These are phyloP conservation scores for Aspergillus ibericus DNA, from an alignment of 2,329 filamentous ascomycete species.

Conservation along the genomic window DNA sequence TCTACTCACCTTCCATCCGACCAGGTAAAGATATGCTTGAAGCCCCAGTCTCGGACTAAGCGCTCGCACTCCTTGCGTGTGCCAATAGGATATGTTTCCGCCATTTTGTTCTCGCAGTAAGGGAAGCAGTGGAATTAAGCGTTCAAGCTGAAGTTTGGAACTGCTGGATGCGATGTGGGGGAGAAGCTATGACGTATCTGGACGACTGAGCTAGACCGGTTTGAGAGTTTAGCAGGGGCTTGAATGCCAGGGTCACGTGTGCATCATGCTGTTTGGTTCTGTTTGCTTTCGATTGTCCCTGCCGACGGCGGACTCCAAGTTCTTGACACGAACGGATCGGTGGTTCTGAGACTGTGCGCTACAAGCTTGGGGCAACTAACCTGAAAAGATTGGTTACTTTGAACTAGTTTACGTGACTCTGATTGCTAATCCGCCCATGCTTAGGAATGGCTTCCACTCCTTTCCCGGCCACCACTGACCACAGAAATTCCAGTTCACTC, in stretches of 20 bases:
- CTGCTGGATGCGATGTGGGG: background rate
- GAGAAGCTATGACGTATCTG: background rate
- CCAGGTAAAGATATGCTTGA: conserved; percentile 62
- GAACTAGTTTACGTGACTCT: too few species aligned
- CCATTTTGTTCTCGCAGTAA: conserved; percentile 18
- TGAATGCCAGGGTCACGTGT: background rate
- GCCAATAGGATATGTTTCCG: conserved; percentile 33
- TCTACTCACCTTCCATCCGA: conserved; percentile 55
- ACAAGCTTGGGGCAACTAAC: too few species aligned
- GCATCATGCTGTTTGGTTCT: background rate
- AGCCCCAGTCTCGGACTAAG: conserved; percentile 60
- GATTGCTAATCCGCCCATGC: too few species aligned
- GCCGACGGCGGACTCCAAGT: background rate
- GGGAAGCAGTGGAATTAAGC: background rate
- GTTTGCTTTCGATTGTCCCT: too few species aligned
- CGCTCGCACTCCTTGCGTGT: conserved; percentile 51
- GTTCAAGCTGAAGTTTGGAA: background rate
- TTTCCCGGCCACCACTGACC: too few species aligned
- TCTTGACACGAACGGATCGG: background rate
- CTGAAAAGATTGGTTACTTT: too few species aligned
- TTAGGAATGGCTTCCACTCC: too few species aligned
- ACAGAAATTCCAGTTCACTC: too few species aligned
- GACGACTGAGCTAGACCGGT: too few species aligned
- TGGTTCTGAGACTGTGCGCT: background rate
- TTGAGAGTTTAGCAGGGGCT: background rate